Conservation (phyloP, 345 rosid species). For the Melastoma malabathricum region DNA sequence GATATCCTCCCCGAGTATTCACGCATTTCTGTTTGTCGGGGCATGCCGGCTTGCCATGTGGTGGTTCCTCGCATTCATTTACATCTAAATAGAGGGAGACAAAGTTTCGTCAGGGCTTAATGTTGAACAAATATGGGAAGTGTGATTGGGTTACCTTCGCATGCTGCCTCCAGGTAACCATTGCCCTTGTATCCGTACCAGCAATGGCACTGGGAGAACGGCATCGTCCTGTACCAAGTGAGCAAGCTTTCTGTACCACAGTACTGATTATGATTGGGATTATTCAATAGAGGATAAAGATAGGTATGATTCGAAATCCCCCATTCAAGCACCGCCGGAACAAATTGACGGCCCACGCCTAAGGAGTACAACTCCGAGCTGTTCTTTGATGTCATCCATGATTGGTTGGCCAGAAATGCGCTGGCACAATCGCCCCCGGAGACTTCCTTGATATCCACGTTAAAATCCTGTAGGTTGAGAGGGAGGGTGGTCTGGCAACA, state of each 20-base stretch:
- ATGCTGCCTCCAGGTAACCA: too few species aligned
- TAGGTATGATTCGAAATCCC: background rate
- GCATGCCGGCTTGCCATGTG: too few species aligned
- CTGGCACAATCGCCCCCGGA: background rate
- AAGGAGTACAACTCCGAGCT: background rate
- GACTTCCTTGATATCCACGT: background rate
- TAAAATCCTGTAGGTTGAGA: constrained; percentile 2
- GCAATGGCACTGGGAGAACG: constrained; percentile 1
- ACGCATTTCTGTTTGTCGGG: too few species aligned
- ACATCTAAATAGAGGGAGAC: too few species aligned
- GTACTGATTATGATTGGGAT: background rate
- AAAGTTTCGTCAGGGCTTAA: too few species aligned
- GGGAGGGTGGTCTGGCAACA: constrained; percentile 5
- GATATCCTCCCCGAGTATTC: too few species aligned
- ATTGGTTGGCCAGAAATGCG: background rate
- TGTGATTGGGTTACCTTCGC: too few species aligned
- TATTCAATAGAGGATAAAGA: background rate
- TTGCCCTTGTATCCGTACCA: too few species aligned
- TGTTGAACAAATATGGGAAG: too few species aligned
- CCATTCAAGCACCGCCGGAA: constrained; percentile 2
- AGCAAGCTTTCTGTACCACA: too few species aligned
- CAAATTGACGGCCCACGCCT: background rate
- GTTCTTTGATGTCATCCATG: background rate
- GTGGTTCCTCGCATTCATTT: too few species aligned
- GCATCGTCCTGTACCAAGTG: background rate